Evolutionary conservation across 352 stramenopile species (phyloP).

Genomic region (Elongisporangium anandrum): DNA sequence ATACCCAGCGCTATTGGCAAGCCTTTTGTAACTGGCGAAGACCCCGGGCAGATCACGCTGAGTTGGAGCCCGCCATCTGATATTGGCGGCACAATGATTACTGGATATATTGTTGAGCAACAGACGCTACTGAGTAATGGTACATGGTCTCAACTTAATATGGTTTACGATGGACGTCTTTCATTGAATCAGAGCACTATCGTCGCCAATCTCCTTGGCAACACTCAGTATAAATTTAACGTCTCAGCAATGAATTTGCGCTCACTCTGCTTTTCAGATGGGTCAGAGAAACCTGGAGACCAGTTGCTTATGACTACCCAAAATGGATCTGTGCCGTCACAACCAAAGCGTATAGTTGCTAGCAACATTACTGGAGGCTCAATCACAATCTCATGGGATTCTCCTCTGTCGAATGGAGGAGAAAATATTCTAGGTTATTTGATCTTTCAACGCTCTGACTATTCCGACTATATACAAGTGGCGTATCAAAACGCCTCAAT

Average conservation of each 20-base stretch:
- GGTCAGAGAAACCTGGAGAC: constrained; percentile 18
- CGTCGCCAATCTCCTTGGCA: constrained; percentile 25
- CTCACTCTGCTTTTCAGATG: constrained; percentile 26
- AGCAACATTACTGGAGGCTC: constrained; percentile 31
- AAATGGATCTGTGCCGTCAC: constrained; percentile 27
- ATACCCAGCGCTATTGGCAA: constrained; percentile 15
- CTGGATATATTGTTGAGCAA: constrained; percentile 33
- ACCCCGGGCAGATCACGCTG: constrained; percentile 43
- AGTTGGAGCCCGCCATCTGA: constrained; percentile 36
- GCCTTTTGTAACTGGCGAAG: constrained; percentile 25
- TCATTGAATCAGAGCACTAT: constrained; percentile 15
- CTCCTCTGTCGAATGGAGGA: constrained; percentile 32
- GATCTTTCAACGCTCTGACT: constrained; percentile 10
- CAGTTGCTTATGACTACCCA: constrained; percentile 33
- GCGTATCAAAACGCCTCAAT: constrained; percentile 11
- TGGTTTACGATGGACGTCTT: constrained; percentile 36
- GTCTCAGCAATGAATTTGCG: constrained; percentile 41
- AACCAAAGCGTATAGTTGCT: constrained; percentile 29
- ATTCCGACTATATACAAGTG: constrained; percentile 3
- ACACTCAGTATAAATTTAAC: constrained; percentile 43
- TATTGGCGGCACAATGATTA: constrained; percentile 31
- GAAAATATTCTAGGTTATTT: constrained; percentile 24
- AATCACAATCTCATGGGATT: constrained; percentile 38
- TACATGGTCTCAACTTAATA: constrained; percentile 21
- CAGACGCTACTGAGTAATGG: constrained; percentile 16